Base-by-base conservation (phyloP, 225 moss, liverwort and hornwort species). In the Neckera pumila region DNA sequence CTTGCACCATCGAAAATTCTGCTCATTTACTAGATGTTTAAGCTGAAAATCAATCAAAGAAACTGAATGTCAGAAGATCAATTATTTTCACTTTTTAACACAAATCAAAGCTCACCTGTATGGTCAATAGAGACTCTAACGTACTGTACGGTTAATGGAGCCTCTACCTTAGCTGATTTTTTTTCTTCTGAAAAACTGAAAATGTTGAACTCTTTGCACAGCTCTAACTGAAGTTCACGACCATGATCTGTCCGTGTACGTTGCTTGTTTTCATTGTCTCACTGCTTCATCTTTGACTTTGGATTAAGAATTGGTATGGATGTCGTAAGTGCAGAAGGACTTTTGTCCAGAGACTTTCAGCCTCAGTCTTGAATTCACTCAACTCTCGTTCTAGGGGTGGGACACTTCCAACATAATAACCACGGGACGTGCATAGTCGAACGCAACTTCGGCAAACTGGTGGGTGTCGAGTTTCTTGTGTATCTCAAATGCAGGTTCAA, bases 281-380 rank as follows among this genome's bases (percentile, higher is more conserved):
- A n/a, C n/a, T 14, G 76, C 53, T 36, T 76, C 36, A 54, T 23
- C 36, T 25, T 36, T 15, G 54, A 6, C 25, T 23, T 36, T 65
- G 18, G 10, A 65, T 65, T 34, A 34, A 34, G 65, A 76, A 23
- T 53, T 36, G 36, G 23, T n/a, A 36, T 77, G n/a, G 77, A 77
- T 77, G 77, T 77, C 25, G 23, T n/a, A 25, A n/a, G 36, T 33
- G 77, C 54, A 77, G 76, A 76, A 34, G 1, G 23, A 54, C 23
- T 36, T 13, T 0, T 9, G 4, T 0, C 9, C 9, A 76, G 23
- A 77, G 25, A 23, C 0, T 25, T 5, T 0, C 2, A 23, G 16
- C 25, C 4, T 8, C 0, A 7, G 11, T 9, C 25, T 5, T 4
- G 33, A 65, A 30, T 30, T 4, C 8, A 12, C 1, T 14, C 53